A percentile compares a stretch with the other conserved stretches of the same genome.
Conservation (phyloP, 768 basidiomycete species). For the Lanmaoa rubissima region DNA sequence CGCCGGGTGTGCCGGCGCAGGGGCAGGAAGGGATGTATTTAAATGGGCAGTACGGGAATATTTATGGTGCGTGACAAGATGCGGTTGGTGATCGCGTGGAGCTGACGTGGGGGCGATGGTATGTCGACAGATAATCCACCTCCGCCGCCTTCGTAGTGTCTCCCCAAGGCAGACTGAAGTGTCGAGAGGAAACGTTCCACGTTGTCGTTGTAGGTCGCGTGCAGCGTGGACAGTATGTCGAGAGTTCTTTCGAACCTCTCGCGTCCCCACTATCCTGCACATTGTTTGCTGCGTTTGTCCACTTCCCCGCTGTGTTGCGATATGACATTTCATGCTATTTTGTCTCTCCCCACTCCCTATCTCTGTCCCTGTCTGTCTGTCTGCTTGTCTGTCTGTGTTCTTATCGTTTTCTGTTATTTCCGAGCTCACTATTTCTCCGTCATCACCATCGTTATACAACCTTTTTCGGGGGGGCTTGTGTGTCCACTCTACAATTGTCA, state of each 20-base stretch:
- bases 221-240: background rate
- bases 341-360: background rate
- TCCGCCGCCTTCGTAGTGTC: conserved; percentile 6
- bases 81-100: background rate
- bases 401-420: background rate
- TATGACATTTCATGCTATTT: background rate
- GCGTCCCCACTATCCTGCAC: background rate
- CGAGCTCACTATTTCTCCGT: background rate
- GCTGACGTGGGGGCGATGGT: background rate
- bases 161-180: background rate
- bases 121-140: conserved; percentile 6
- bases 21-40: conserved; percentile 26
- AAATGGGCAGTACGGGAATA: conserved; percentile 21
- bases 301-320: background rate
- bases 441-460: background rate
- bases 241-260: background rate
- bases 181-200: background rate
- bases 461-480: background rate
- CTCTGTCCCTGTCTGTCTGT: background rate
- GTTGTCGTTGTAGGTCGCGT: background rate
- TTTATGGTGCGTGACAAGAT: conserved; percentile 28
- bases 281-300: background rate
- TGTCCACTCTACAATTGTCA: background rate
- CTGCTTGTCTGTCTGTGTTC: background rate
- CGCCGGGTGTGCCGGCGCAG: conserved; percentile 7